Evolutionary conservation across 257 asterid species (phyloP), one percentile per base, ranked within the genome.

Genomic region (Apocynum venetum): DNA sequence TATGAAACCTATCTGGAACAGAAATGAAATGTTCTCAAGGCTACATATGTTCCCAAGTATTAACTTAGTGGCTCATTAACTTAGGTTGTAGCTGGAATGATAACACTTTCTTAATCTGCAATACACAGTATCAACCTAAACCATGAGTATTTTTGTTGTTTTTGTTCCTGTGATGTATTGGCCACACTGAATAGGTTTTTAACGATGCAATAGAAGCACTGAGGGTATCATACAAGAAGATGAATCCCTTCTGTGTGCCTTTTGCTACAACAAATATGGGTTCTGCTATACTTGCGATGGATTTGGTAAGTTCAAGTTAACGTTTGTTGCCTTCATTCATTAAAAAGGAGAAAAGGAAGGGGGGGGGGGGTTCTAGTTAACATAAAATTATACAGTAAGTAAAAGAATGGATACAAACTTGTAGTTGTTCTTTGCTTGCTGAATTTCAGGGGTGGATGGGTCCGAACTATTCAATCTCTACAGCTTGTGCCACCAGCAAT

Each of bases 401-500:
- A 31, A 59, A 41, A 11, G n/a, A 60, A 43, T 17, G 14, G 6
- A 35, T 41, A 13, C 46, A 49, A 48, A 19, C n/a, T 19, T 25
- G 20, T 69, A 53, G 44, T 68, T 48, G 12, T 56, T 51, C 14
- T 43, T 47, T 71, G 57, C 35, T 59, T 36, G 11, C 66, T 69
- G 46, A 74, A 49, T 53, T 60, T 66, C 87, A 87, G 89, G 91
- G 91, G 17, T 87, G 90, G 90, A 87, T 82, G 90, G 88, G 90
- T 35, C 90, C 90, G 17, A 84, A 78, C 74, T 87, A 87, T 77
- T 82, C 90, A 46, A 82, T 87, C 61, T 87, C 90, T n/a, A 86
- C 90, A 6, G 90, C 90, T 51, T 87, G 91, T 72, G 89, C 91
- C 0, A 87, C 91, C 51, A 83, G 91, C 83, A 87, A 87, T 78